Evolutionary conservation across 768 basidiomycete genomes (phyloP).

Genomic region (Boletus barrowsii): DNA sequence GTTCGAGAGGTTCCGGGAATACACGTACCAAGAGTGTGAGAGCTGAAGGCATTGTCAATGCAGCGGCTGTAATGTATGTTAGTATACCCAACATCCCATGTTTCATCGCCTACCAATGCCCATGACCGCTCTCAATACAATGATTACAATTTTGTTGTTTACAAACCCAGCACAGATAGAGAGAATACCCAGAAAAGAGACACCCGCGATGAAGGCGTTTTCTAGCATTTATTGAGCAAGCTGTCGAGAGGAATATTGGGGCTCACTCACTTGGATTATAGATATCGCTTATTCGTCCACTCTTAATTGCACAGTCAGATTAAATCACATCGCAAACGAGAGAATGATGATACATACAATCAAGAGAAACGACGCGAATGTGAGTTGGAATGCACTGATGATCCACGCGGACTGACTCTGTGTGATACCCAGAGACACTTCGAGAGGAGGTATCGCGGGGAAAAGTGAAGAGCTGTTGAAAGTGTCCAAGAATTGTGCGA

Average conservation of each 20-base stretch:
- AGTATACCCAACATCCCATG: neutral
- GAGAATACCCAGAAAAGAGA: constrained; percentile 39
- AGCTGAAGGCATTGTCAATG: constrained; percentile 50
- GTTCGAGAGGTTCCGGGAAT: constrained; percentile 45
- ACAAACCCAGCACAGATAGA: constrained; percentile 48
- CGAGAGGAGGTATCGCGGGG: constrained; percentile 37
- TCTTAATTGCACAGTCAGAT: constrained; percentile 5
- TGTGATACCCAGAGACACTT: constrained; percentile 9
- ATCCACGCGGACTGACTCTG: constrained; percentile 32
- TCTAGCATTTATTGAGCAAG: constrained; percentile 37
- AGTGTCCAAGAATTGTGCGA: constrained; percentile 43
- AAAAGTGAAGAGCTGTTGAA: constrained; percentile 43
- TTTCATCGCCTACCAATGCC: constrained; percentile 38
- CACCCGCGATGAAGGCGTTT: constrained; percentile 41
- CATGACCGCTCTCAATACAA: constrained; percentile 49
- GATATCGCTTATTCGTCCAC: constrained; percentile 25
- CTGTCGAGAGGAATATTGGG: constrained; percentile 18
- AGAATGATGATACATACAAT: constrained; percentile 12
- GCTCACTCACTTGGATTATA: constrained; percentile 31
- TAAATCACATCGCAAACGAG: constrained; percentile 1
- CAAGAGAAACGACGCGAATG: constrained; percentile 42
- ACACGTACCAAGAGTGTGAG: constrained; percentile 47
- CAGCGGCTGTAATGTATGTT: constrained; percentile 34
- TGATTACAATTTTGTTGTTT: constrained; percentile 42
- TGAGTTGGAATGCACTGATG: constrained; percentile 43